Evolutionary conservation across 2,329 filamentous ascomycete genomes (phyloP).

Genomic region (Aspergillus nomiae): DNA sequence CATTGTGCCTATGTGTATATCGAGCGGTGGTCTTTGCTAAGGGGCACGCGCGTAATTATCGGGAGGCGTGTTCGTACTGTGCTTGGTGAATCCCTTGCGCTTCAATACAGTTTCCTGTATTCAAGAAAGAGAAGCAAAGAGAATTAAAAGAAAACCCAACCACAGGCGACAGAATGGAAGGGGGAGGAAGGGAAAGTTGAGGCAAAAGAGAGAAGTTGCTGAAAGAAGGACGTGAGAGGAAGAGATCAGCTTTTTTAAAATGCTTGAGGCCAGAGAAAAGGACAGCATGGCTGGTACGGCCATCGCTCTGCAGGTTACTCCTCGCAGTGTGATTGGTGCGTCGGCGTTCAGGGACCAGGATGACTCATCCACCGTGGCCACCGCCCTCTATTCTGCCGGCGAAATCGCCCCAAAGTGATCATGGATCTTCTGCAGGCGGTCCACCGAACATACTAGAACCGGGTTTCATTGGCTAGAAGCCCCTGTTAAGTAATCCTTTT

Average conservation of each 20-base stretch:
- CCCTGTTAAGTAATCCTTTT: neutral
- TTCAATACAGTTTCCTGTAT: neutral
- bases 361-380: conserved; percentile 32
- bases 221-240: conserved; percentile 1
- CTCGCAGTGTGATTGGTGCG: conserved; percentile 38
- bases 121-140: conserved; percentile 8
- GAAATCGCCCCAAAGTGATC: conserved; percentile 1
- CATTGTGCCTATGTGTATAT: conserved; percentile 48
- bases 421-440: conserved; percentile 11
- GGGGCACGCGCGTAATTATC: conserved; percentile 11
- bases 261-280: conserved; percentile 19
- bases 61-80: neutral
- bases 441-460: conserved; percentile 38
- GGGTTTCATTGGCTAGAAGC: neutral
- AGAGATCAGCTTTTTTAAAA: conserved; percentile 5
- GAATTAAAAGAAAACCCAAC: conserved; percentile 16
- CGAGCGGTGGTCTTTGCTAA: conserved; percentile 15
- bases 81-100: neutral
- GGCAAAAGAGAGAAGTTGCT: conserved; percentile 14
- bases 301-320: conserved; percentile 38
- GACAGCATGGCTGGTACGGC: conserved; percentile 33
- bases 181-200: conserved; percentile 19
- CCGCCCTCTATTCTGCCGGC: conserved; percentile 27
- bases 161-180: conserved; percentile 9
- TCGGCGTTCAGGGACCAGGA: neutral